These are phyloP conservation scores for Scenedesmus sp. DNA, from an alignment of 163 green algal genomes.

Conservation along the genomic window DNA sequence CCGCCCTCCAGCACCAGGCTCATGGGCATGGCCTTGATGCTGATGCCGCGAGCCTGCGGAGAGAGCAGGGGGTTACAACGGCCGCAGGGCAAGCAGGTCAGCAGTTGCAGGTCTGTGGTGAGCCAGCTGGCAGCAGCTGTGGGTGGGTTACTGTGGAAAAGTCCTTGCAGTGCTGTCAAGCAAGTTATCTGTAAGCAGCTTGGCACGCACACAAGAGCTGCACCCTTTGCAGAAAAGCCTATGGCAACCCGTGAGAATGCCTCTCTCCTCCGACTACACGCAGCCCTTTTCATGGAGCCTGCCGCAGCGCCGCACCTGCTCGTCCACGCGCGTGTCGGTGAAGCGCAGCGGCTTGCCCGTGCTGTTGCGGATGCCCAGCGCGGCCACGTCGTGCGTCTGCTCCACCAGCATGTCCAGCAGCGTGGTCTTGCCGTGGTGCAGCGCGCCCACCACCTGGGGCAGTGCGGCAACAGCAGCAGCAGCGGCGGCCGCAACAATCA, in stretches of 20 bases:
- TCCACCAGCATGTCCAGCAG: conserved; percentile 97
- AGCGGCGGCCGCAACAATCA: background rate
- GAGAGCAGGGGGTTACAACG: background rate
- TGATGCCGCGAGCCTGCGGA: conserved; percentile 85
- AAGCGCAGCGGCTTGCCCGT: conserved; percentile 86
- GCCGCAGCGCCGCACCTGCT: conserved; percentile 75
- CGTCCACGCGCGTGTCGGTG: conserved; percentile 97
- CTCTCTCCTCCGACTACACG: too few species aligned
- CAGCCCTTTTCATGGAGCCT: too few species aligned
- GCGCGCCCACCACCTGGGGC: conserved; percentile 86
- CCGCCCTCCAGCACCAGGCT: conserved; percentile 89
- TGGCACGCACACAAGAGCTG: too few species aligned
- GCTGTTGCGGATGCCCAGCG: conserved; percentile 47
- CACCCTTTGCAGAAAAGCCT: too few species aligned
- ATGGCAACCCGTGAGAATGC: too few species aligned
- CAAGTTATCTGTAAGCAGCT: too few species aligned
- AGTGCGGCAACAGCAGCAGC: background rate
- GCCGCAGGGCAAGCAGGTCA: background rate
- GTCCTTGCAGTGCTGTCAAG: too few species aligned
- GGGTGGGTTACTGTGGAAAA: too few species aligned
- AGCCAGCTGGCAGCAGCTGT: too few species aligned
- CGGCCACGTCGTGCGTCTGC: conserved; percentile 74
- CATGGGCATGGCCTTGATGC: conserved; percentile 97
- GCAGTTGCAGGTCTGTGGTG: too few species aligned
- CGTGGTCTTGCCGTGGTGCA: conserved; percentile 97